Evolutionary conservation across 306 rosid species (phyloP), one percentile per base, ranked within the genome.

Genomic region (Vachellia collinsii): DNA sequence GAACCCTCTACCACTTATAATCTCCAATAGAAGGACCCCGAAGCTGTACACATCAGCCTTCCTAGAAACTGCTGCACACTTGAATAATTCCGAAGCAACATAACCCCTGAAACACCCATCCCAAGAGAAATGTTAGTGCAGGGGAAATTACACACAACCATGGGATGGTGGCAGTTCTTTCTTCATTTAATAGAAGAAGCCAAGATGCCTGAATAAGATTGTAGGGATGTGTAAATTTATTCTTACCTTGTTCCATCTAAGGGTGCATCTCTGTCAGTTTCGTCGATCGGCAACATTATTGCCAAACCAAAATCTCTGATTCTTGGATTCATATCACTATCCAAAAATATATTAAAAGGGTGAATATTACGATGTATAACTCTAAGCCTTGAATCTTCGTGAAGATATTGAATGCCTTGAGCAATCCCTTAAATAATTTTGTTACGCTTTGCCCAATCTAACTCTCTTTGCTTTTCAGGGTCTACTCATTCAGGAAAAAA

Each of bases 281-380:
- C 87, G 22, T 87, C 88, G 0, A 65, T 77, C 5, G 4, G 75
- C 29, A 88, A 74, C 13, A 87, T 82, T 66, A 75, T 88, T 25
- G 91, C 91, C 85, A 81, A 81, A 7, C 92, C 92, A 84, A 92
- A 90, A 72, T 92, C 93, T 42, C 87, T 80, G 1, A 88, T 90
- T 54, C 87, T 92, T 1, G 92, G 77, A 54, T 85, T 83, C 89
- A 90, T 72, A 4, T 85, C 66, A 3, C 12, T 43, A 19, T 88
- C 93, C 14, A 89, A 62, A 8, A 91, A 79, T 48, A 89, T 39
- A n/a, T 89, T 89, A 23, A 88, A 80, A 25, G 89, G 84, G 81
- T 92, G 89, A 6, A 92, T 82, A 83, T 90, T 91, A 11, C 89
- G 81, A 34, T 92, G 90, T 4, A 90, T 85, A 17, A 89, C 87